Base-by-base conservation (phyloP, 2,329 filamentous ascomycete species). In the Cordyceps farinosa region DNA sequence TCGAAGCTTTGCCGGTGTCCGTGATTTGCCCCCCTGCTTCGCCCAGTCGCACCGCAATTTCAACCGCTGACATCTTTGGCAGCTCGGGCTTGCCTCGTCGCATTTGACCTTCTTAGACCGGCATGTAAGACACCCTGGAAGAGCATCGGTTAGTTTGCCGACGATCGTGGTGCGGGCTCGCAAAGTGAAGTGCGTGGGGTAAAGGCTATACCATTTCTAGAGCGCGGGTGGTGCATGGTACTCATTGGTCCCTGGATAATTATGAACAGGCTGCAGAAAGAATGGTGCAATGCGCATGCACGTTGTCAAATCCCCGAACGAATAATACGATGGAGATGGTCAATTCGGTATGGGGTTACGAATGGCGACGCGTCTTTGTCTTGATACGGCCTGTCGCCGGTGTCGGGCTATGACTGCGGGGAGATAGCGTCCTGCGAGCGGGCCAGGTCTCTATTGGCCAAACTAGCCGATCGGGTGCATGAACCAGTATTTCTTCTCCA, bases 21-120 rank as follows among this genome's bases (percentile, higher is more conserved):
- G 59, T 15, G 36, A 55, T 48, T 45, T 55, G n/a, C 44, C 55
- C 3, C 9, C 15, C 13, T 51, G 34, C 11, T 30, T 38, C 7
- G 59, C n/a, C 61, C 61, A 63, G 32, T 50, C 61, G 22, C 61
- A 63, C 22, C 32, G 36, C 27, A 63, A 38, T 13, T 58, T 32
- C 6, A 63, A 29, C 3, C 61, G 61, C 17, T 63, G 53, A 22
- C 63, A 64, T 10, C 57, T 57, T 29, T 34, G 42, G 40, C 63
- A 64, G 34, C 32, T 27, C 17, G 63, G 63, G 40, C 15, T 50
- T 17, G 56, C 51, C 47, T 64, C 63, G 34, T 64, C 57, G 29
- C 63, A 64, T 32, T 61, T 61, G 11, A 64, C 63, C 42, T 64
- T 64, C 36, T 61, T 61, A 7, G 57, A 34, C 22, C 57, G 57